Conservation (phyloP, 129 eudicot species). For the Kitagawia praeruptora region DNA sequence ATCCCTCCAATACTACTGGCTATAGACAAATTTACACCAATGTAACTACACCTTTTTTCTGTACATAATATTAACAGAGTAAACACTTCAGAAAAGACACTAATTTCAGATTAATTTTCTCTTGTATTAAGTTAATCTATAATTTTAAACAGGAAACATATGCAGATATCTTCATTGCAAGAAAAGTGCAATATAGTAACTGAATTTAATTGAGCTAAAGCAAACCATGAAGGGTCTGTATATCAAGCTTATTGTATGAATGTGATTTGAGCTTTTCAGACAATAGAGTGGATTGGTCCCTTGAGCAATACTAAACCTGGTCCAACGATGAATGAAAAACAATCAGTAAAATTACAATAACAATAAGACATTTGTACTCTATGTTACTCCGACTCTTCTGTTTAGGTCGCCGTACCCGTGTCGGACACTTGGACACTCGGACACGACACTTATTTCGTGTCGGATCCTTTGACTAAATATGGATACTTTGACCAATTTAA, state of each 20-base stretch:
- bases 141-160: not conserved
- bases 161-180: not conserved
- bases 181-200: constrained; percentile 4
- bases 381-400: too few relatives aligned
- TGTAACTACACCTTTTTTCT: not conserved
- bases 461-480: too few relatives aligned
- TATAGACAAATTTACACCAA: not conserved
- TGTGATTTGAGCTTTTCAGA: constrained; percentile 50
- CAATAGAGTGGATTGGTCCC: constrained; percentile 50
- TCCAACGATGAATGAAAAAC: constrained; percentile 8
- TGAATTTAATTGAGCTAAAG: not conserved
- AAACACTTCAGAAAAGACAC: not conserved
- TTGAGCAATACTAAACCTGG: constrained; percentile 44
- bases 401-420: too few relatives aligned
- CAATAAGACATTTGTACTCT: not conserved
- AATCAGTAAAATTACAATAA: constrained; percentile 7
- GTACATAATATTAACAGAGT: not conserved
- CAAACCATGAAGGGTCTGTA: constrained; percentile 86
- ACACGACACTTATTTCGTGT: too few relatives aligned
- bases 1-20: not conserved
- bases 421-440: too few relatives aligned
- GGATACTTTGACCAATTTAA: too few relatives aligned
- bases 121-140: not conserved
- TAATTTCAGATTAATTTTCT: not conserved
- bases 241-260: constrained; percentile 50